phyloP scores from a whole-genome alignment of 2,329 filamentous ascomycete species.

The Alternaria rosae region DNA sequence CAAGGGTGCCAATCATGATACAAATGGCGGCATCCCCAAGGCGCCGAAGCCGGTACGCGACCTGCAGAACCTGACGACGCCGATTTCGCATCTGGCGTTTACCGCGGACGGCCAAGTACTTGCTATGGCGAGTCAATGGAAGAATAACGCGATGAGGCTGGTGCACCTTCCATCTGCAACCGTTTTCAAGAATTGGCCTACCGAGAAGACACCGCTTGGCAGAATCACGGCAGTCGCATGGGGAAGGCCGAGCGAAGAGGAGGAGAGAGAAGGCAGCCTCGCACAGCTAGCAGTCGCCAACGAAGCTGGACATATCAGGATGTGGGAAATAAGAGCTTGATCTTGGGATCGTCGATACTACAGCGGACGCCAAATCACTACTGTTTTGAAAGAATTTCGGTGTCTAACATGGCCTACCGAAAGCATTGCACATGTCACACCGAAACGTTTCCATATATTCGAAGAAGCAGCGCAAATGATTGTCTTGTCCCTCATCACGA shows the following conservation, averaged over 20 bases:
- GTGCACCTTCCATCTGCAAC: conserved; percentile 92
- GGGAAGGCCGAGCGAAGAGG: conserved; percentile 53
- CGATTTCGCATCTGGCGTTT: conserved; percentile 80
- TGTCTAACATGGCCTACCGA: neutral
- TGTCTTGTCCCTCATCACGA: neutral
- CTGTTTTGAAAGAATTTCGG: neutral
- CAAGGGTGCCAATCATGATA: conserved; percentile 26
- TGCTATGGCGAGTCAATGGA: conserved; percentile 84
- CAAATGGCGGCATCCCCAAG: conserved; percentile 63
- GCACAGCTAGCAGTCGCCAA: conserved; percentile 81
- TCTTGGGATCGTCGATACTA: neutral
- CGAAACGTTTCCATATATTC: neutral
- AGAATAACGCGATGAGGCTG: conserved; percentile 85
- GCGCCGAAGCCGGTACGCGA: conserved; percentile 75
- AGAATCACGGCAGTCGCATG: conserved; percentile 70
- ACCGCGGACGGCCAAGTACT: conserved; percentile 89
- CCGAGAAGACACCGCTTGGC: conserved; percentile 84
- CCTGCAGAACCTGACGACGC: conserved; percentile 87
- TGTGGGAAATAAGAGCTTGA: conserved; percentile 73
- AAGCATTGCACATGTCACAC: neutral
- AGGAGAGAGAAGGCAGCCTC: conserved; percentile 67
- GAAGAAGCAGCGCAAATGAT: neutral
- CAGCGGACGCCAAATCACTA: neutral
- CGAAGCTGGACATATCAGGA: conserved; percentile 82
- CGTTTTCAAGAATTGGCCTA: conserved; percentile 97